These are phyloP conservation scores for Aspergillus floridensis DNA, from an alignment of 2,329 filamentous ascomycete species.

Conservation along the genomic window DNA sequence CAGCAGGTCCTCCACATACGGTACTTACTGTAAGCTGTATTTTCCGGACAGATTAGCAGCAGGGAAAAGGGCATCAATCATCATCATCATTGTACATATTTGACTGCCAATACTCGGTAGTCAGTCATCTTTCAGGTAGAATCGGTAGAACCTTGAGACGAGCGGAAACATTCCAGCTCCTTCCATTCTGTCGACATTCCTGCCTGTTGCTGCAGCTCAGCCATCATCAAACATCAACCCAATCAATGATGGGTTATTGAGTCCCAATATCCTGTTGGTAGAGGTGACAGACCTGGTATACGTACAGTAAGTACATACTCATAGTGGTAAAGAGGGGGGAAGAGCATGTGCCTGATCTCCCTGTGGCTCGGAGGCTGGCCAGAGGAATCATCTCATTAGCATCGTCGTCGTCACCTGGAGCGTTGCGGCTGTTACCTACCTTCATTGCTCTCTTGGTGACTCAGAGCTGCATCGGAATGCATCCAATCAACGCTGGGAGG, in stretches of 20 bases:
- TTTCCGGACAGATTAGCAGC: background rate
- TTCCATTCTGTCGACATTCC: background rate
- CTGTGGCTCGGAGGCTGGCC: background rate
- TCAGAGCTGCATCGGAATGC: conserved; percentile 12
- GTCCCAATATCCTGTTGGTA: background rate
- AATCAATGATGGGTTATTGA: background rate
- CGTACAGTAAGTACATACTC: no score
- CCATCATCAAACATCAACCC: background rate
- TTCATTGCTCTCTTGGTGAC: conserved; percentile 8
- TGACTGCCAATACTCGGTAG: no score
- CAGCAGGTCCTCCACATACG: background rate
- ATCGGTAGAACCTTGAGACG: background rate
- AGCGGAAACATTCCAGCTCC: background rate
- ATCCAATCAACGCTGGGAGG: conserved; percentile 11
- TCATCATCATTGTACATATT: background rate
- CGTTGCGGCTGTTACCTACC: background rate
- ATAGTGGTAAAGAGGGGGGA: background rate
- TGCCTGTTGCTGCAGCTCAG: background rate
- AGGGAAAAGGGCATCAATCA: background rate
- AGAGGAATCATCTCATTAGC: background rate
- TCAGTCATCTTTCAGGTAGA: no score
- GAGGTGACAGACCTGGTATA: background rate
- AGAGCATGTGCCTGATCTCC: background rate
- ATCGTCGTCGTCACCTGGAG: conserved; percentile 6
- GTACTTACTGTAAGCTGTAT: background rate